Evolutionary conservation across 2,329 filamentous ascomycete species (phyloP), one percentile per base, ranked within the genome.

Genomic region (Trichophyton simii): DNA sequence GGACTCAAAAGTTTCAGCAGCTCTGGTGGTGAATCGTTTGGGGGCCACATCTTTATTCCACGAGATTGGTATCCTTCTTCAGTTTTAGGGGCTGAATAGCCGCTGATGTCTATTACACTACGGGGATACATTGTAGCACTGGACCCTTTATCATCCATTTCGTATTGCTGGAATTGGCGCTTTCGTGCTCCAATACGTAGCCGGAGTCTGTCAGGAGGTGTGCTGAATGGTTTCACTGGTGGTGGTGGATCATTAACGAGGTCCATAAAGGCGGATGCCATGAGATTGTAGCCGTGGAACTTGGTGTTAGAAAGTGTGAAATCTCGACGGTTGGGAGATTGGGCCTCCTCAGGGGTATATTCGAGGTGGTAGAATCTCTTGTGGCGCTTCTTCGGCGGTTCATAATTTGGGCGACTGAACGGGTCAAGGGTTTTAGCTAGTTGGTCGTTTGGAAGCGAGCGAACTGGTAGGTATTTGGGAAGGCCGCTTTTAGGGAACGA

Each of bases 221-320:
- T 67, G 34, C 71, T 61, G 18, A 66, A 68, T 6, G 64, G 66
- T 22, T 63, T 67, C 22, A 69, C 63, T 8, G 64, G 59, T 9
- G 66, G 63, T 9, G 64, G 62, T 3, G 73, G 72, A 60, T 78
- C 75, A 34, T 73, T 76, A 50, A 78, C 73, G 15, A 78, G 67
- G 57, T 78, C 76, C 25, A 78, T 61, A 63, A 77, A 78, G 9
- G 74, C 70, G 7, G 72, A 71, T 25, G 74, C 68, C 20, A 72
- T 73, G 54, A 71, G 69, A 46, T 76, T 72, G 64, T 78, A 78
- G 25, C 70, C 69, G 59, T 73, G 73, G 62, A 73, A 75, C 59
- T 77, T 78, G 0, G 75, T 78, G 62, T 73, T 75, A 15, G 74
- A 74, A 2, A 76, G 67, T 50, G 77, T 77, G 62, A 76, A 78